Evolutionary conservation across 768 basidiomycete genomes (phyloP).

Genomic region (Trametes meyenii): DNA sequence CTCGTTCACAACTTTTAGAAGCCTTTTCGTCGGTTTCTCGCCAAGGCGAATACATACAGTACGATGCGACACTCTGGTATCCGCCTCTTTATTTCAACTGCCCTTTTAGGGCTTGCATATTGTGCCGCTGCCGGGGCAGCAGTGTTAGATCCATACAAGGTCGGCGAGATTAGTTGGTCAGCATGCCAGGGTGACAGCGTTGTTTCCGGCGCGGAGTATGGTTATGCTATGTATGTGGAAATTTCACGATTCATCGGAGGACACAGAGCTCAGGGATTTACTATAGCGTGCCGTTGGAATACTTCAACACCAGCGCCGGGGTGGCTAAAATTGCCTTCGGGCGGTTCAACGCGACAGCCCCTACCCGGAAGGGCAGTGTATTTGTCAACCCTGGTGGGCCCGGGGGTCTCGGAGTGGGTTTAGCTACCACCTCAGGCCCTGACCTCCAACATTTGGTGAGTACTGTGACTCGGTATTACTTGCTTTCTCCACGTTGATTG

Average conservation of each 20-base stretch:
- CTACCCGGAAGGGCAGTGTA: slow-evolving; percentile 31
- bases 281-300: slow-evolving; percentile 37
- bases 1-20: too few relatives aligned
- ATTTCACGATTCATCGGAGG: neutral
- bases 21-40: too few relatives aligned
- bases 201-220: slow-evolving; percentile 26
- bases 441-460: slow-evolving; percentile 24
- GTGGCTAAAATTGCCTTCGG: slow-evolving; percentile 35
- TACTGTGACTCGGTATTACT: neutral
- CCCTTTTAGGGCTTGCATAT: too few relatives aligned
- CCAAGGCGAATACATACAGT: too few relatives aligned
- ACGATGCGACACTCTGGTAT: too few relatives aligned
- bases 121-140: too few relatives aligned
- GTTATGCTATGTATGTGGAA: slow-evolving; percentile 25
- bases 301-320: slow-evolving; percentile 34
- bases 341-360: slow-evolving; percentile 32
- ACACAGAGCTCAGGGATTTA: neutral
- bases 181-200: slow-evolving; percentile 3
- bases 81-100: too few relatives aligned
- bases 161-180: slow-evolving; percentile 19
- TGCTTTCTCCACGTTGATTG: neutral
- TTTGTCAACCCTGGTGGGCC: slow-evolving; percentile 39
- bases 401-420: slow-evolving; percentile 27
- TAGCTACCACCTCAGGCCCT: slow-evolving; percentile 16
- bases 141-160: neutral